Conservation (phyloP, 495 filamentous ascomycete genomes). For the Podospora pseudoanserina region DNA sequence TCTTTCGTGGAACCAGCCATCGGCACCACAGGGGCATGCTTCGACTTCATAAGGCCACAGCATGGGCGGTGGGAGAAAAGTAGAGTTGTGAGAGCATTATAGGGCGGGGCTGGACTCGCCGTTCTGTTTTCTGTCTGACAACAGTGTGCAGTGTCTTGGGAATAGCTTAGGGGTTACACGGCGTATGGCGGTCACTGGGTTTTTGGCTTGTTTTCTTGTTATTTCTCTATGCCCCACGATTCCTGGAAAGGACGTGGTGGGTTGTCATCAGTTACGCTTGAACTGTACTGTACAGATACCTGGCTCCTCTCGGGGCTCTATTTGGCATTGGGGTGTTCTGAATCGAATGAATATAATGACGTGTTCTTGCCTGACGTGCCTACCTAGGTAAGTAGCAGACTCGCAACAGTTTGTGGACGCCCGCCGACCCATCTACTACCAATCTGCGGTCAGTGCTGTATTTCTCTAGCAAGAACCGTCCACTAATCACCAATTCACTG, state of each 20-base stretch:
- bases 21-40: conserved; percentile 44
- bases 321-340: not conserved
- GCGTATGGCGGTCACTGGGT: conserved; percentile 15
- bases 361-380: not conserved
- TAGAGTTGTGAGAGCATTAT: not conserved
- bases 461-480: not conserved
- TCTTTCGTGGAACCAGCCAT: conserved; percentile 93
- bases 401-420: too few species aligned
- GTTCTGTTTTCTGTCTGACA: conserved; percentile 9
- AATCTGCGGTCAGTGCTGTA: not conserved
- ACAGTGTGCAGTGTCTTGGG: conserved; percentile 14
- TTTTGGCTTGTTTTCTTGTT: conserved; percentile 9
- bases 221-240: conserved; percentile 5
- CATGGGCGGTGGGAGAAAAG: not conserved
- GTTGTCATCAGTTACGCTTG: conserved; percentile 4
- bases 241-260: conserved; percentile 4
- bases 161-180: conserved; percentile 18
- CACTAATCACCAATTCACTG: not conserved
- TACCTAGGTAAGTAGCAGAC: not conserved
- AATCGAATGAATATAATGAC: not conserved
- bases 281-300: conserved; percentile 11
- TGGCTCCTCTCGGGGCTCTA: not conserved
- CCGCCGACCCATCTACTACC: too few species aligned
- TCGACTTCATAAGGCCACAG: conserved; percentile 16
- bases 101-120: not conserved